Evolutionary conservation across 2,329 filamentous ascomycete genomes (phyloP).

Genomic region (Xylaria sp.): DNA sequence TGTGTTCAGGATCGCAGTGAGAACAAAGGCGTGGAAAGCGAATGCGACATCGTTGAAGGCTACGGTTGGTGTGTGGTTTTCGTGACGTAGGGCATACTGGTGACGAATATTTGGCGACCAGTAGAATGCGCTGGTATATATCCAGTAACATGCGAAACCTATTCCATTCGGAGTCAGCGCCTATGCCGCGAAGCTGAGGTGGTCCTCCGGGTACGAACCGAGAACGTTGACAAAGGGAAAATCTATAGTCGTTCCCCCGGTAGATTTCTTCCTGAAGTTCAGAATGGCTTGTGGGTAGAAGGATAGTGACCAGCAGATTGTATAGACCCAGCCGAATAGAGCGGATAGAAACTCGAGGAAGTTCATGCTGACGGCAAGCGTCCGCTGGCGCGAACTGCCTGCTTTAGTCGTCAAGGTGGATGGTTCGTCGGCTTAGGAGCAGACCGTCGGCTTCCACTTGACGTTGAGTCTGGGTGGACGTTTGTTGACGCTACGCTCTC

Average conservation of each 20-base stretch:
- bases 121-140: conserved; percentile 80
- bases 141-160: conserved; percentile 80
- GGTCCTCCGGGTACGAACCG: conserved; percentile 55
- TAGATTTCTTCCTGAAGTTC: conserved; percentile 81
- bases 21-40: conserved; percentile 79
- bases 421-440: neutral
- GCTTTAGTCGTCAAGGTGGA: neutral
- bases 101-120: conserved; percentile 80
- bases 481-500: conserved; percentile 8
- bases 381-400: conserved; percentile 4
- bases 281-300: conserved; percentile 92
- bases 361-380: conserved; percentile 43
- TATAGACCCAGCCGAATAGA: conserved; percentile 81
- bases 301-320: conserved; percentile 81
- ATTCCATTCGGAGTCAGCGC: conserved; percentile 14
- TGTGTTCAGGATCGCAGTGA: conserved; percentile 78
- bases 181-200: neutral
- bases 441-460: neutral
- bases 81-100: conserved; percentile 86
- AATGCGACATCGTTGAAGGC: conserved; percentile 92
- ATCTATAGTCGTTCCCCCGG: conserved; percentile 85
- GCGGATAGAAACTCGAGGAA: conserved; percentile 64
- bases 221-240: conserved; percentile 81
- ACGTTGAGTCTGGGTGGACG: neutral
- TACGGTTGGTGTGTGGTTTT: conserved; percentile 82